phyloP scores from a whole-genome alignment of 73 alveolate species.

The Strombidium stylifer region DNA sequence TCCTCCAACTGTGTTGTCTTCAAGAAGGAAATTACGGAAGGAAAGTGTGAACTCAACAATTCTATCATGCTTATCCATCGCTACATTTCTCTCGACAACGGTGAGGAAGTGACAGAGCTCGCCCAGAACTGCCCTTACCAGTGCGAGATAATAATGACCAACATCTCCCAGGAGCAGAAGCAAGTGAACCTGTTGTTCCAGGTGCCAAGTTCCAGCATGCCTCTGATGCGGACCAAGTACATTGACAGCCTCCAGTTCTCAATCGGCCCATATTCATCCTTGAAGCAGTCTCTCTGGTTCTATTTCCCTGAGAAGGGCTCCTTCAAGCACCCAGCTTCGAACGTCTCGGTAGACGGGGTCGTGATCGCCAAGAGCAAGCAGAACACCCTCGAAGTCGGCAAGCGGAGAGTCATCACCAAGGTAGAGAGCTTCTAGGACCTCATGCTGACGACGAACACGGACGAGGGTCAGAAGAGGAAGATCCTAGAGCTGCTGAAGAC shows the following conservation, averaged over 20 bases:
- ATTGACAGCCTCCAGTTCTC: constrained; percentile 54
- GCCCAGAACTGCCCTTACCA: constrained; percentile 65
- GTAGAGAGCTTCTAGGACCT: constrained; percentile 74
- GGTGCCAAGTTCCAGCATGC: constrained; percentile 91
- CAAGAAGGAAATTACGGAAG: constrained; percentile 83
- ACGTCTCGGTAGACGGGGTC: constrained; percentile 68
- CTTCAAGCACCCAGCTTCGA: constrained; percentile 80
- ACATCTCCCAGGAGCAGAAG: constrained; percentile 64
- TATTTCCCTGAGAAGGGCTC: constrained; percentile 85
- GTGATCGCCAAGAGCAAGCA: constrained; percentile 71
- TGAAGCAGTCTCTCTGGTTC: constrained; percentile 65
- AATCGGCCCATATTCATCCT: constrained; percentile 75
- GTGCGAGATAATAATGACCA: constrained; percentile 81
- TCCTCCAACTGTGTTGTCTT: constrained; percentile 63
- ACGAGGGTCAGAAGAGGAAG: constrained; percentile 63
- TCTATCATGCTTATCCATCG: constrained; percentile 77
- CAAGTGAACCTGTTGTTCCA: constrained; percentile 75
- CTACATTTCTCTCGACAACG: constrained; percentile 58
- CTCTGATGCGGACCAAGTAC: constrained; percentile 67
- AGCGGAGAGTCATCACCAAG: too few species aligned
- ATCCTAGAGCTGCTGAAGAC: constrained; percentile 48
- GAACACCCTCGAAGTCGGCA: constrained; percentile 10
- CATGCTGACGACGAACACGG: constrained; percentile 40
- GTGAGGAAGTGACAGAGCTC: constrained; percentile 71
- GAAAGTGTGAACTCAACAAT: constrained; percentile 67